Evolutionary conservation across 2,329 filamentous ascomycete genomes (phyloP).

Genomic region (Chaetoscypha palmicola): DNA sequence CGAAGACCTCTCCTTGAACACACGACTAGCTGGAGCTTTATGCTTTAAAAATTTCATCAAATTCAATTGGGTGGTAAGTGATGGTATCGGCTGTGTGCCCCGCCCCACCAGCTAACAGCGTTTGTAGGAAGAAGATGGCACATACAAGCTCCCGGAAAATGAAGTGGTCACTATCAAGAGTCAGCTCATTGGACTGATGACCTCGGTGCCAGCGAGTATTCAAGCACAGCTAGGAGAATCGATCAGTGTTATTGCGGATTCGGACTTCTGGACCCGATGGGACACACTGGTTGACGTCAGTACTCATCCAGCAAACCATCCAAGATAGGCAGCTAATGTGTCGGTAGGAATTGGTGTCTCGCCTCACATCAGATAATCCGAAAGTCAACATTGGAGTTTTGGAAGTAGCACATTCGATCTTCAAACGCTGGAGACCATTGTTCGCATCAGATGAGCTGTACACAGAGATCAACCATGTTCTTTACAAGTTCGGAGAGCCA

Average conservation of each 20-base stretch:
- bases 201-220: slow-evolving; percentile 76
- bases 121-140: slow-evolving; percentile 75
- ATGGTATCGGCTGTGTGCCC: neutral
- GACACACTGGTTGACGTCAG: slow-evolving; percentile 82
- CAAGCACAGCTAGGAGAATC: slow-evolving; percentile 94
- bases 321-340: slow-evolving; percentile 14
- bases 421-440: slow-evolving; percentile 88
- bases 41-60: slow-evolving; percentile 99
- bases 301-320: slow-evolving; percentile 6
- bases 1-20: slow-evolving; percentile 63
- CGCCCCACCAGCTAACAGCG: slow-evolving; percentile 11
- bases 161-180: slow-evolving; percentile 90
- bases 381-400: slow-evolving; percentile 88
- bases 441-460: slow-evolving; percentile 91
- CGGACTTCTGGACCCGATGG: slow-evolving; percentile 94
- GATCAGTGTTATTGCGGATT: slow-evolving; percentile 95
- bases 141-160: slow-evolving; percentile 75
- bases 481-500: slow-evolving; percentile 73
- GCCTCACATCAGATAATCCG: slow-evolving; percentile 74
- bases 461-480: slow-evolving; percentile 92
- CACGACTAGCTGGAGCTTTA: slow-evolving; percentile 78
- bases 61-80: slow-evolving; percentile 74
- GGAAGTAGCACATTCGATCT: slow-evolving; percentile 97
- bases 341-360: slow-evolving; percentile 71
- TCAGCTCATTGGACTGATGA: slow-evolving; percentile 95